Conservation (phyloP, 2,329 filamentous ascomycete genomes). For the Calonectria leucothoes region DNA sequence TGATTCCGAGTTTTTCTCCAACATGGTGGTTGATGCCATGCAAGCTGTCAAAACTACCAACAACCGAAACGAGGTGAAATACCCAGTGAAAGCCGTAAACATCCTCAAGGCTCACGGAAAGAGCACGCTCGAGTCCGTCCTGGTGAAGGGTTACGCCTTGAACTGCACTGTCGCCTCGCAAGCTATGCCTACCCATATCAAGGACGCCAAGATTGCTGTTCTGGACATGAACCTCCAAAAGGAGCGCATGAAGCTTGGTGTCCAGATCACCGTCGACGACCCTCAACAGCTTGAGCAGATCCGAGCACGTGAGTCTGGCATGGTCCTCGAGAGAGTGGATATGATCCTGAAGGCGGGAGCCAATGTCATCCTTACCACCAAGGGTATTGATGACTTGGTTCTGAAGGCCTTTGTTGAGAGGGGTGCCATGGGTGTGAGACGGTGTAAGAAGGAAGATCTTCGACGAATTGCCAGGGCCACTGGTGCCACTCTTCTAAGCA, state of each 20-base stretch:
- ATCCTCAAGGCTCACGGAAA: conserved; percentile 98
- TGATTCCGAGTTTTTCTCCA: conserved; percentile 96
- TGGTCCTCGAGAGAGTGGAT: conserved; percentile 93
- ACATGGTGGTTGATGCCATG: conserved; percentile 97
- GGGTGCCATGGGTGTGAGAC: conserved; percentile 93
- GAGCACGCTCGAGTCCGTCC: conserved; percentile 85
- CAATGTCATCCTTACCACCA: conserved; percentile 96
- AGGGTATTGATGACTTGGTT: conserved; percentile 97
- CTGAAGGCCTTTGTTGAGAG: conserved; percentile 95
- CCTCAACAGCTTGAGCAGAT: conserved; percentile 98
- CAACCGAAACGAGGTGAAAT: conserved; percentile 91
- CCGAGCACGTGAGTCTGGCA: conserved; percentile 89
- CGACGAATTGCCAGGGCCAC: conserved; percentile 96
- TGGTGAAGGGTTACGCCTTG: conserved; percentile 96
- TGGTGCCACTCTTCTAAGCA: conserved; percentile 91
- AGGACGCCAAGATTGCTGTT: conserved; percentile 95
- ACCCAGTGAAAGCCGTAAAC: conserved; percentile 99
- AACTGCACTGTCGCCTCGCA: conserved; percentile 99
- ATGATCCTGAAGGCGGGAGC: conserved; percentile 98
- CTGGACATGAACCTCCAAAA: conserved; percentile 99
- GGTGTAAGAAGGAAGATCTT: conserved; percentile 99
- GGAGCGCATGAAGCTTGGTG: conserved; percentile 98
- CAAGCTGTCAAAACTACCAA: conserved; percentile 93
- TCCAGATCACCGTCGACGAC: conserved; percentile 98
- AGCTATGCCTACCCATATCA: conserved; percentile 93